Evolutionary conservation across 2,329 filamentous ascomycete species (phyloP), one percentile per base, ranked within the genome.

Genomic region (Sporothrix sp.): DNA sequence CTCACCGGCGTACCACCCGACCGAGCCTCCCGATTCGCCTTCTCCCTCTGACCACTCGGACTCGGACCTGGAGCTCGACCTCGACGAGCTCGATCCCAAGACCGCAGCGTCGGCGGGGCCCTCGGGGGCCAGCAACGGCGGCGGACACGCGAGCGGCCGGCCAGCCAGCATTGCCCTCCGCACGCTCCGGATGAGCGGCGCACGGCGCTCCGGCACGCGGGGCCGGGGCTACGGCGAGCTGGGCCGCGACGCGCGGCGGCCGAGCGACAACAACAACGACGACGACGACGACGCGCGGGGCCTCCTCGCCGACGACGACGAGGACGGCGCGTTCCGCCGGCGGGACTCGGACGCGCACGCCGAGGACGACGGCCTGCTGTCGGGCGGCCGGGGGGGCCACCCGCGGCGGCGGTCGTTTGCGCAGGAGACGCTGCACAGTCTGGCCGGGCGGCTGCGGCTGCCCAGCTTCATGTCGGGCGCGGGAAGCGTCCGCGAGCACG

Each of bases 21-120:
- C 77, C 62, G 76, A 82, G 65, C 76, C 78, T 62, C 81, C 81
- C 67, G 80, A 84, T 67, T 79, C 77, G 54, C 75, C 75, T 67
- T 79, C 77, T 53, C 75, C 75, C 54, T 67, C 71, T 60, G 72
- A 81, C 67, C 84, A 89, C 63, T 86, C 82, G 63, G 85, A 90
- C 64, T 87, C 83, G 55, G 85, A 91, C 64, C 78, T 84, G 59
- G 83, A 87, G 56, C 73, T 93, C 61, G 84, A 90, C 60, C 75
- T 88, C 58, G 77, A 87, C 61, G 87, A 91, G 71, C 81, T 93
- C 58, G 85, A 90, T 63, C 85, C 86, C 50, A 63, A 63, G 52
- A 64, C 63, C 18, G 61, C 62, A 30, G 59, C 57, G 46, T 18
- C 42, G 10, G 48, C 30, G 13, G 37, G 20, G 11, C 32, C 60